Evolutionary conservation across 768 basidiomycete genomes (phyloP).

Genomic region (Dioszegia crocea): DNA sequence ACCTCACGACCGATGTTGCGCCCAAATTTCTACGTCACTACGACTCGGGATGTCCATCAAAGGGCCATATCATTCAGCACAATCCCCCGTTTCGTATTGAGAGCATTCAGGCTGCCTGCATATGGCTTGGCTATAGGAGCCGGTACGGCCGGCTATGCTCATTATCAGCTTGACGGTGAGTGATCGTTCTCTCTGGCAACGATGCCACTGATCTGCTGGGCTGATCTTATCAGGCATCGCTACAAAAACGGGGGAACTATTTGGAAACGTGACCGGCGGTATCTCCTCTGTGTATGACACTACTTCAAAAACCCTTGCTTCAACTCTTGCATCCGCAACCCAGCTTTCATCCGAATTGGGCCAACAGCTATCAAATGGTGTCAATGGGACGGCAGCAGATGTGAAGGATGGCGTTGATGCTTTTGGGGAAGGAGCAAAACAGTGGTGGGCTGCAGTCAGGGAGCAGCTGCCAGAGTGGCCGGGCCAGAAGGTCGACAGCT

Average conservation of each 20-base stretch:
- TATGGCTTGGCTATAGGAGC: slow-evolving; percentile 86
- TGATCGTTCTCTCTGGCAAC: neutral
- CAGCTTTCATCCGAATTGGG: slow-evolving; percentile 70
- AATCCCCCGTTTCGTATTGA: slow-evolving; percentile 79
- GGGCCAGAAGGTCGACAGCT: neutral
- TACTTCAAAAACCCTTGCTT: slow-evolving; percentile 29
- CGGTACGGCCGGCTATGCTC: slow-evolving; percentile 87
- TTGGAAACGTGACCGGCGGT: slow-evolving; percentile 56
- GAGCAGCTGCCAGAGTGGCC: slow-evolving; percentile 20
- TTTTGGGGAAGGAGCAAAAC: slow-evolving; percentile 36
- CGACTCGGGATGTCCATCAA: slow-evolving; percentile 4
- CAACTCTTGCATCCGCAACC: slow-evolving; percentile 24
- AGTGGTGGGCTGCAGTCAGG: slow-evolving; percentile 48
- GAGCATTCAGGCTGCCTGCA: slow-evolving; percentile 82
- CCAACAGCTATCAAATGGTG: slow-evolving; percentile 50
- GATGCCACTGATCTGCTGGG: slow-evolving; percentile 31
- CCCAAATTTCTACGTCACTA: neutral
- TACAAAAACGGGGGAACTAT: slow-evolving; percentile 65
- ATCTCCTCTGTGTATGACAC: slow-evolving; percentile 32
- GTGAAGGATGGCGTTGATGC: slow-evolving; percentile 29
- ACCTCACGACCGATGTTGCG: slow-evolving; percentile 6
- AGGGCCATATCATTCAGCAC: slow-evolving; percentile 64
- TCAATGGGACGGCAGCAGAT: slow-evolving; percentile 25
- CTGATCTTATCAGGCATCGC: slow-evolving; percentile 52
- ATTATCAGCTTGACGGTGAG: slow-evolving; percentile 92